Evolutionary conservation across 305 asterid genomes (phyloP).

Genomic region (Rubia balearica): DNA sequence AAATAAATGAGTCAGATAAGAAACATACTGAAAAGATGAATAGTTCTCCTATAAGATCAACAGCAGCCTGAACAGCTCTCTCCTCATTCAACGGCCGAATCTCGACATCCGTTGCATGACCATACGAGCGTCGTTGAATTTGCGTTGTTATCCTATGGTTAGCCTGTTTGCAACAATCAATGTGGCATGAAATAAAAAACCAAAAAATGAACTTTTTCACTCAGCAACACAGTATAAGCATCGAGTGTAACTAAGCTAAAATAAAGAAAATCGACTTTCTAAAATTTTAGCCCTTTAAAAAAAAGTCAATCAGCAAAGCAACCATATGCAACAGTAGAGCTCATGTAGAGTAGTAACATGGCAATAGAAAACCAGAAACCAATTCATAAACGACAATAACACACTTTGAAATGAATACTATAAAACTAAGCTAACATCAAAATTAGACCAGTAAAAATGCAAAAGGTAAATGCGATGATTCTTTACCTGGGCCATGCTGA

Average conservation of each 20-base stretch:
- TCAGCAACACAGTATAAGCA: background rate
- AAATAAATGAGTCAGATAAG: conserved; percentile 9
- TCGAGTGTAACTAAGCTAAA: background rate
- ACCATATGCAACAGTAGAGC: background rate
- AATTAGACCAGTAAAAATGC: background rate
- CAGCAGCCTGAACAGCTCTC: conserved; percentile 94
- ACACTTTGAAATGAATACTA: background rate
- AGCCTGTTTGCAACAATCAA: conserved; percentile 39
- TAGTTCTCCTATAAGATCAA: conserved; percentile 72
- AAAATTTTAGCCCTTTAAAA: no score
- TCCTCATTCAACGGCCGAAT: conserved; percentile 90
- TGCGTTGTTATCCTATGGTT: conserved; percentile 83
- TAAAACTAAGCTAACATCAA: background rate
- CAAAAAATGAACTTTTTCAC: conserved; percentile 10
- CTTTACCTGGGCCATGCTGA: conserved; percentile 79
- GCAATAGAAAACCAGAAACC: background rate
- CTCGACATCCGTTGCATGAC: conserved; percentile 93
- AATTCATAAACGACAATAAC: background rate
- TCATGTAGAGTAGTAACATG: background rate
- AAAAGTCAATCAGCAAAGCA: background rate
- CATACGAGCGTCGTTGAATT: conserved; percentile 79
- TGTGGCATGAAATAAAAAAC: conserved; percentile 20
- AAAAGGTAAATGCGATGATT: background rate
- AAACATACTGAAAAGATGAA: conserved; percentile 70
- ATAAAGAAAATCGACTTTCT: no score